These are phyloP conservation scores for Monilinia fructigena DNA, from an alignment of 2,329 filamentous ascomycete genomes.

Conservation along the genomic window DNA sequence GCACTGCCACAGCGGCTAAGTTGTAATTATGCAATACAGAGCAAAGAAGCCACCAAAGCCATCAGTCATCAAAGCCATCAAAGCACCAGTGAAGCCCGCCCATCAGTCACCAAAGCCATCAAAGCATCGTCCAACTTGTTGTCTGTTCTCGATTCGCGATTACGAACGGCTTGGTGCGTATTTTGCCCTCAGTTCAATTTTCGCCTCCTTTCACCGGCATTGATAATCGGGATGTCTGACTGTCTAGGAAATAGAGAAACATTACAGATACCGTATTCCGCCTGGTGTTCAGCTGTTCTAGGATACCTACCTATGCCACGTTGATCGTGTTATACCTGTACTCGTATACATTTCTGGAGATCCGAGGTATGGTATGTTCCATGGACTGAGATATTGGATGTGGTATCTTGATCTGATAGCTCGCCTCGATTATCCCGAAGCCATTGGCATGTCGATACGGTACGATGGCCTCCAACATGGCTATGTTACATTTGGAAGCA, in stretches of 20 bases:
- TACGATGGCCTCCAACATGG: neutral
- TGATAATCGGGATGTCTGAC: too few species aligned
- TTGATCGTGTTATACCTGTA: constrained; percentile 13
- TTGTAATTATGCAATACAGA: neutral
- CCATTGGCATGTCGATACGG: neutral
- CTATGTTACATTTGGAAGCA: constrained; percentile 9
- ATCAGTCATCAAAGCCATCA: too few species aligned
- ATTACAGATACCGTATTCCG: neutral
- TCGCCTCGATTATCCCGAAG: constrained; percentile 8
- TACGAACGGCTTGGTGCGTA: constrained; percentile 19
- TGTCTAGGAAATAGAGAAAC: constrained; percentile 16
- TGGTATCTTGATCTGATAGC: constrained; percentile 17
- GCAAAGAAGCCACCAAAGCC: too few species aligned
- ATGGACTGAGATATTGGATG: neutral
- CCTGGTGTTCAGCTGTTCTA: constrained; percentile 17
- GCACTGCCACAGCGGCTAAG: constrained; percentile 23
- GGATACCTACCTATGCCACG: constrained; percentile 20
- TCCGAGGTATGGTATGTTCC: neutral
- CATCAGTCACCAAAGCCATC: too few species aligned
- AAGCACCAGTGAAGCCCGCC: too few species aligned
- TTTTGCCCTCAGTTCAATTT: neutral
- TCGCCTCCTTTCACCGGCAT: constrained; percentile 6
- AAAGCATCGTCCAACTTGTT: constrained; percentile 20
- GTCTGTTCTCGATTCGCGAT: constrained; percentile 17
- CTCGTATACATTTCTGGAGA: neutral